A percentile compares a stretch with the other conserved stretches of the same genome.
phyloP scores from a whole-genome alignment of 345 rosid genomes.

The Geranium rotundifolium region DNA sequence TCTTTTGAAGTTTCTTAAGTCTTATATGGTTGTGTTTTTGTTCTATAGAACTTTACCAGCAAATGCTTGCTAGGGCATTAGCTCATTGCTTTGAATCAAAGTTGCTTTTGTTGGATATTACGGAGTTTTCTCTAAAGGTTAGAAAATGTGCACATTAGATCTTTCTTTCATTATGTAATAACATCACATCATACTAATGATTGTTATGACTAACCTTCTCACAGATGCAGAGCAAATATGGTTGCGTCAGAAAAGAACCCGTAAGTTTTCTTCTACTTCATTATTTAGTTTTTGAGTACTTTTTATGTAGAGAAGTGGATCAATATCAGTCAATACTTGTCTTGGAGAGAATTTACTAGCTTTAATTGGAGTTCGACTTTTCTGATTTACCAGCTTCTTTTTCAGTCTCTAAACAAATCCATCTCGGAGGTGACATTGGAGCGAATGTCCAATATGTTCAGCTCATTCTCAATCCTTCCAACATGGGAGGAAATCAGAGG shows the following conservation, averaged over 20 bases:
- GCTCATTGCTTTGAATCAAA: slow-evolving; percentile 74
- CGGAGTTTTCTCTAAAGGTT: slow-evolving; percentile 79
- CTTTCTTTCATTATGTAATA: background rate
- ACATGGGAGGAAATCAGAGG: slow-evolving; percentile 47
- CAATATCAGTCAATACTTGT: background rate
- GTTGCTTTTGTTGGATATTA: slow-evolving; percentile 64
- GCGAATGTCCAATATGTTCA: slow-evolving; percentile 57
- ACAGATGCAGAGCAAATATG: slow-evolving; percentile 91
- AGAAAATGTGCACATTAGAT: background rate
- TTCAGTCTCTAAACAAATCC: slow-evolving; percentile 61
- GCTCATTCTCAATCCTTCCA: slow-evolving; percentile 54
- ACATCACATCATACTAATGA: slow-evolving; percentile 9
- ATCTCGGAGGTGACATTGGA: slow-evolving; percentile 67
- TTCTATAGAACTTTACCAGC: slow-evolving; percentile 65
- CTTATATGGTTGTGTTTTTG: slow-evolving; percentile 12
- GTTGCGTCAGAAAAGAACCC: slow-evolving; percentile 49
- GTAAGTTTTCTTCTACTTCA: slow-evolving; percentile 34
- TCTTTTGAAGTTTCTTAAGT: background rate
- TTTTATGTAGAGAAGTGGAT: background rate
- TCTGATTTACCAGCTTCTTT: background rate
- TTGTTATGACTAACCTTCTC: slow-evolving; percentile 9
- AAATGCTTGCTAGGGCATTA: slow-evolving; percentile 89
- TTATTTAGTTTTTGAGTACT: background rate
- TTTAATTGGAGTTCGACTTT: slow-evolving; percentile 4
- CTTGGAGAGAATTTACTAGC: slow-evolving; percentile 1